Evolutionary conservation across 345 rosid genomes (phyloP).

Genomic region (Erucastrum elatum): DNA sequence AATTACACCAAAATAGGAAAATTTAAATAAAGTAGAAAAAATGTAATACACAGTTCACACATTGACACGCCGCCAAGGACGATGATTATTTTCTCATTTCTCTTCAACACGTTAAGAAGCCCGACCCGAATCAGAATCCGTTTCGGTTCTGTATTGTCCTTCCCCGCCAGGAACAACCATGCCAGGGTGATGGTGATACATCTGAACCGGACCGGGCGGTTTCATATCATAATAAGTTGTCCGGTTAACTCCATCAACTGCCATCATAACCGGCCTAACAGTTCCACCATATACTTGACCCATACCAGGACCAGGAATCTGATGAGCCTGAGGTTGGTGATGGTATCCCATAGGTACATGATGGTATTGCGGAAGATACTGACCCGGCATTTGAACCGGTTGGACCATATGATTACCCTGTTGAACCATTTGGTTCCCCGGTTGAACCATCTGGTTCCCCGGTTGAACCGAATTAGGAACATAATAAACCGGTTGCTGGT

Average conservation of each 20-base stretch:
- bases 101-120: slow-evolving; percentile 27
- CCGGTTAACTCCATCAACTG: slow-evolving; percentile 57
- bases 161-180: slow-evolving; percentile 59
- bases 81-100: background rate
- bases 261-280: slow-evolving; percentile 46
- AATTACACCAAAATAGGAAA: slow-evolving; percentile 12
- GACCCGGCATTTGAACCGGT: slow-evolving; percentile 48
- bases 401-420: slow-evolving; percentile 55
- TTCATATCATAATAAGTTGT: slow-evolving; percentile 66
- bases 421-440: slow-evolving; percentile 52
- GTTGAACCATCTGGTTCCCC: slow-evolving; percentile 44
- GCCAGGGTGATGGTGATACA: slow-evolving; percentile 51
- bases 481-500: slow-evolving; percentile 69
- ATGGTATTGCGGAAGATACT: slow-evolving; percentile 58
- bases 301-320: slow-evolving; percentile 44
- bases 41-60: slow-evolving; percentile 2
- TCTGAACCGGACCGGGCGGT: slow-evolving; percentile 50
- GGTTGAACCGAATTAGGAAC: slow-evolving; percentile 53
- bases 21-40: slow-evolving; percentile 7
- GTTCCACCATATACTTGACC: slow-evolving; percentile 66
- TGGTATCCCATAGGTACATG: slow-evolving; percentile 73
- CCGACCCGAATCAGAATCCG: slow-evolving; percentile 54
- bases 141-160: slow-evolving; percentile 45
- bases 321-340: slow-evolving; percentile 50
- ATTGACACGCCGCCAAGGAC: background rate